Evolutionary conservation across 192 early-diverging fungal genomes (phyloP).

Genomic region (Coemansia brasiliensis): DNA sequence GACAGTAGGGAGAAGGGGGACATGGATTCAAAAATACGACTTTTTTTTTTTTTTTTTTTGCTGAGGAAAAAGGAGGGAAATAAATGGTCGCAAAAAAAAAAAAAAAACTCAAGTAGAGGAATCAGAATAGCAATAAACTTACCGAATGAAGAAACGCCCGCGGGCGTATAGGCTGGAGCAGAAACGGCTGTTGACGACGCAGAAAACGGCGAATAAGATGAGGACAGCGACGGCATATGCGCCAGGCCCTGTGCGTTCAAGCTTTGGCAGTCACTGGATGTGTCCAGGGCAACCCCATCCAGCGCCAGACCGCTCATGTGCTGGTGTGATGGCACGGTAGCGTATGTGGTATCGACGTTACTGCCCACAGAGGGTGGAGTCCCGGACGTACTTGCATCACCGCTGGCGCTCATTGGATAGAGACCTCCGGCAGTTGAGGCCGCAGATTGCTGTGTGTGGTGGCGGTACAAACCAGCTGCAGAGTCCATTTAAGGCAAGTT

Average conservation of each 20-base stretch:
- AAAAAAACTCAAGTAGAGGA: background rate
- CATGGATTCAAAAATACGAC: no score
- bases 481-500: slow-evolving; percentile 21
- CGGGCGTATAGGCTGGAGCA: slow-evolving; percentile 23
- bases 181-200: slow-evolving; percentile 6
- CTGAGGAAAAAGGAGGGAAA: no score
- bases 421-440: slow-evolving; percentile 15
- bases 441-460: slow-evolving; percentile 6
- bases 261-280: slow-evolving; percentile 1
- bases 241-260: slow-evolving; percentile 6
- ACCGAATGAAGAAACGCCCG: slow-evolving; percentile 30
- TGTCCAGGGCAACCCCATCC: slow-evolving; percentile 6
- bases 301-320: slow-evolving; percentile 9
- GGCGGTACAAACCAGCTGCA: slow-evolving; percentile 30
- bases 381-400: slow-evolving; percentile 1
- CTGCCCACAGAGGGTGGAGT: background rate
- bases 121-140: slow-evolving; percentile 16
- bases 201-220: slow-evolving; percentile 34
- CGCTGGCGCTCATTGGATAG: slow-evolving; percentile 26
- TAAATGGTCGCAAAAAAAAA: background rate
- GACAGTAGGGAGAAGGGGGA: background rate
- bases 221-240: slow-evolving; percentile 13
- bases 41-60: no score
- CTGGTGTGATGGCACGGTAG: background rate
- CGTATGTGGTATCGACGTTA: background rate